Evolutionary conservation across 1,284 basidiomycete genomes (phyloP).

Genomic region (Ustilago tritici): DNA sequence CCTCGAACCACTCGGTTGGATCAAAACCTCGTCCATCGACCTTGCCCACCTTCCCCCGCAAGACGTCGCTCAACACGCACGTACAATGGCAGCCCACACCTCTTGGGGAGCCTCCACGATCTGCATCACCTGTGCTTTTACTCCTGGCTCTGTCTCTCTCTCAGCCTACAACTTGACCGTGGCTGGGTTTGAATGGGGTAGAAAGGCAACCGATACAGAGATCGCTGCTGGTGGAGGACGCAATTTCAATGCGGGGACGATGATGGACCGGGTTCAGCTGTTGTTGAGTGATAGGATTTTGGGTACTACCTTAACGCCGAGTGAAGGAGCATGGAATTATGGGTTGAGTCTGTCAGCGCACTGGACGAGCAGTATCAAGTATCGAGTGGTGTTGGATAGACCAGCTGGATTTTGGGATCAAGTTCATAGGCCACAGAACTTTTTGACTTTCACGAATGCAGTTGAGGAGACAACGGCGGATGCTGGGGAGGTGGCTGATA

Average conservation of each 20-base stretch:
- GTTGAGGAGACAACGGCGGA: constrained; percentile 29
- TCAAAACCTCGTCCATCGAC: constrained; percentile 84
- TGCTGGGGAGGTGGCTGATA: constrained; percentile 53
- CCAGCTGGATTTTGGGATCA: constrained; percentile 96
- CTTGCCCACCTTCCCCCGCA: constrained; percentile 79
- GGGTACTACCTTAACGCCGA: constrained; percentile 66
- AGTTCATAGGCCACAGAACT: constrained; percentile 79
- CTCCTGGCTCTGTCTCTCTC: constrained; percentile 94
- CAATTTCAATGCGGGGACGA: constrained; percentile 86
- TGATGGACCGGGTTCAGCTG: constrained; percentile 96
- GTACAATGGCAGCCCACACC: constrained; percentile 93
- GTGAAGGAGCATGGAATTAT: constrained; percentile 64
- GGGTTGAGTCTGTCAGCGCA: constrained; percentile 79
- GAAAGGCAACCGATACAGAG: constrained; percentile 85
- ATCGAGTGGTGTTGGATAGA: constrained; percentile 88
- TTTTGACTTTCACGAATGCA: constrained; percentile 63
- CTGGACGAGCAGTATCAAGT: constrained; percentile 87
- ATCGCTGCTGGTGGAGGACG: constrained; percentile 73
- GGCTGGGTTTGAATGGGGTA: constrained; percentile 96
- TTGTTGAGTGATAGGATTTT: constrained; percentile 82
- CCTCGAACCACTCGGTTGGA: constrained; percentile 95
- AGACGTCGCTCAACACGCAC: constrained; percentile 95
- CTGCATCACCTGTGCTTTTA: constrained; percentile 94
- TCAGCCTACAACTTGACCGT: constrained; percentile 91
- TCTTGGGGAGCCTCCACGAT: constrained; percentile 95